Evolutionary conservation across 2,329 filamentous ascomycete genomes (phyloP).

Genomic region (Aspergillus tubingensis): DNA sequence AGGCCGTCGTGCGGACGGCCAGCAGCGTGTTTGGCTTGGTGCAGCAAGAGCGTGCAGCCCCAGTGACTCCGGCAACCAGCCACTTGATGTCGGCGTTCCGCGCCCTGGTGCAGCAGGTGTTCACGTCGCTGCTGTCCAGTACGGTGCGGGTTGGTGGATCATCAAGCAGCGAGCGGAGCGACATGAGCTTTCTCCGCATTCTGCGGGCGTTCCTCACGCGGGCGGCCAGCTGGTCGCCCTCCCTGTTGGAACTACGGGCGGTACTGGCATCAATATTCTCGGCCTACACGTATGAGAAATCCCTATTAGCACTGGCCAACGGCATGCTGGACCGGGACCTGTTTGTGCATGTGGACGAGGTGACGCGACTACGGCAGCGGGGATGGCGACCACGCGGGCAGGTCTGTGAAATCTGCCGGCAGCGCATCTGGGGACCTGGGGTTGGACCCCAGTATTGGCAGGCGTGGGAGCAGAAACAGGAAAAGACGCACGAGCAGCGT

Average conservation of each 20-base stretch:
- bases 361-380: slow-evolving; percentile 72
- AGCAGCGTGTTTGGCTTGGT: slow-evolving; percentile 63
- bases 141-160: slow-evolving; percentile 57
- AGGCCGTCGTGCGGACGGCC: slow-evolving; percentile 64
- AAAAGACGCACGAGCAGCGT: slow-evolving; percentile 34
- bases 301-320: slow-evolving; percentile 81
- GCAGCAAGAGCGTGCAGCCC: slow-evolving; percentile 27
- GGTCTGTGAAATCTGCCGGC: slow-evolving; percentile 82
- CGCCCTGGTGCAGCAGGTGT: slow-evolving; percentile 81
- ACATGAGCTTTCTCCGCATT: slow-evolving; percentile 82
- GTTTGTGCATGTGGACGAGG: slow-evolving; percentile 77
- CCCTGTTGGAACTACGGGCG: slow-evolving; percentile 78
- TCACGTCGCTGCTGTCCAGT: slow-evolving; percentile 79
- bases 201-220: slow-evolving; percentile 84
- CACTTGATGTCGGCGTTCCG: slow-evolving; percentile 68
- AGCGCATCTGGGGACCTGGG: slow-evolving; percentile 84
- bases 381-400: slow-evolving; percentile 89
- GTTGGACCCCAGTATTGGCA: slow-evolving; percentile 76
- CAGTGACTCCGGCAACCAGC: slow-evolving; percentile 26
- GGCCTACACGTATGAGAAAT: slow-evolving; percentile 93
- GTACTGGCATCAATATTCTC: slow-evolving; percentile 90
- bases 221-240: slow-evolving; percentile 79
- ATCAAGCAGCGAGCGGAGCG: slow-evolving; percentile 43
- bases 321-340: slow-evolving; percentile 84
- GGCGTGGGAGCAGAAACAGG: slow-evolving; percentile 69